These are phyloP conservation scores for Asterochloris sp. DNA, from an alignment of 139 green algal species.

Conservation along the genomic window DNA sequence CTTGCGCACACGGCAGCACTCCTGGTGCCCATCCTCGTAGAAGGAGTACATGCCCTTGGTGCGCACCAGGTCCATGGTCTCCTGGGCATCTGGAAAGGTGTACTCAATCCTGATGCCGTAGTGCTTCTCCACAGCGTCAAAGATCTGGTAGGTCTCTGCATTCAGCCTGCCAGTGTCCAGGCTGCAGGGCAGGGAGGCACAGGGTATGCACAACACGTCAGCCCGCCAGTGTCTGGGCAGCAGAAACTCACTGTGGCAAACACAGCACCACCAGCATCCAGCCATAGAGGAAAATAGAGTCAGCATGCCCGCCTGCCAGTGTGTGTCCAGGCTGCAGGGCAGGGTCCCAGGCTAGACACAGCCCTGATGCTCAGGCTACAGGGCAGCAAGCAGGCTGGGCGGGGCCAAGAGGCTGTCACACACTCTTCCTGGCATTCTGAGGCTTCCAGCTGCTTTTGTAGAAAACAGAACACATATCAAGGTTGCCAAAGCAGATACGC, in stretches of 20 bases:
- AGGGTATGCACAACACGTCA: neutral
- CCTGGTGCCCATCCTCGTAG: slow-evolving; percentile 96
- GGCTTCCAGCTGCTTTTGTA: neutral
- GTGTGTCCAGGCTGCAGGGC: no score
- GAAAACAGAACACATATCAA: neutral
- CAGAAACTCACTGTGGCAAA: neutral
- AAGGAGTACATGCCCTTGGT: slow-evolving; percentile 98
- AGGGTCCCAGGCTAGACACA: no score
- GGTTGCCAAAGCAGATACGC: neutral
- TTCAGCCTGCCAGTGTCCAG: slow-evolving; percentile 98
- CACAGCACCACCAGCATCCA: neutral
- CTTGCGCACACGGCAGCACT: slow-evolving; percentile 96
- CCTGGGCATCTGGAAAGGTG: slow-evolving; percentile 93
- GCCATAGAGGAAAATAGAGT: neutral
- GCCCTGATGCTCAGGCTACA: no score
- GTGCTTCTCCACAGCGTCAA: slow-evolving; percentile 95
- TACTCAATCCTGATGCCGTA: slow-evolving; percentile 98
- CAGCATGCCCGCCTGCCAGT: neutral
- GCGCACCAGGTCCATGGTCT: slow-evolving; percentile 87
- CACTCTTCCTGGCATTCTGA: neutral
- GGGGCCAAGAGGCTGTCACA: neutral
- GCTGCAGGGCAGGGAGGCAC: slow-evolving; percentile 29
- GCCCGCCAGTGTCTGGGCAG: neutral
- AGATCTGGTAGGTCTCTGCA: slow-evolving; percentile 94
- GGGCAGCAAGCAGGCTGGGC: neutral